A percentile compares a stretch with the other conserved stretches of the same genome.
These are phyloP conservation scores for Gossypium longicalyx DNA, from an alignment of 345 rosid genomes.

Conservation along the genomic window DNA sequence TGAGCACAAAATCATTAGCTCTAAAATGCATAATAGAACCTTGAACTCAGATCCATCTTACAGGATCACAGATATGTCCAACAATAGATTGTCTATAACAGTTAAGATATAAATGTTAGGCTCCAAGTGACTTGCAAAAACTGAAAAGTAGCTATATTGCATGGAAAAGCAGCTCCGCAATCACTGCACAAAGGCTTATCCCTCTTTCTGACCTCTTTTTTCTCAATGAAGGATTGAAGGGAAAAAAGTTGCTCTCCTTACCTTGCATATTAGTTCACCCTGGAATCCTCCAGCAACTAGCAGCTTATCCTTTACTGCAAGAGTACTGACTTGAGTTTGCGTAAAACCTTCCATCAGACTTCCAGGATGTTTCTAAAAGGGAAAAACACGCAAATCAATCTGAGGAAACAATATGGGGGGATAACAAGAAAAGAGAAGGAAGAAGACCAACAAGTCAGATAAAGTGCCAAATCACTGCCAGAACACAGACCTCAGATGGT, in stretches of 20 bases:
- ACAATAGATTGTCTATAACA: neutral
- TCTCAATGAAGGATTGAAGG: neutral
- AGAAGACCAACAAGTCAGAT: neutral
- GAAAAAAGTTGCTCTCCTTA: conserved; percentile 7
- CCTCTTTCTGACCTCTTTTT: neutral
- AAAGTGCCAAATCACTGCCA: conserved; percentile 12
- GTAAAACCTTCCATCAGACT: conserved; percentile 71
- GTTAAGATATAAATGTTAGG: neutral
- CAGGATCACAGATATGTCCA: neutral
- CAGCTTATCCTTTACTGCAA: conserved; percentile 68
- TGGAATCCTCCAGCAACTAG: conserved; percentile 82
- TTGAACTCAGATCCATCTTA: neutral
- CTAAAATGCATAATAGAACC: neutral
- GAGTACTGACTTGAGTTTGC: conserved; percentile 73
- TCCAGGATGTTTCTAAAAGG: conserved; percentile 58
- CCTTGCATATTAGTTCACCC: conserved; percentile 84
- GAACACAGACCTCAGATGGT: conserved; percentile 49
- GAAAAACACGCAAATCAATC: neutral
- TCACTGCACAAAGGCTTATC: neutral
- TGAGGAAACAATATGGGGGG: neutral
- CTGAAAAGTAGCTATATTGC: neutral
- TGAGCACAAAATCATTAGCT: neutral
- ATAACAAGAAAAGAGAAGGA: neutral
- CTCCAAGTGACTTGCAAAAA: neutral
- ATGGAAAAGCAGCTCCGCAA: neutral